Conservation (phyloP, 306 rosid genomes). For the Canavalia ensiformis region DNA sequence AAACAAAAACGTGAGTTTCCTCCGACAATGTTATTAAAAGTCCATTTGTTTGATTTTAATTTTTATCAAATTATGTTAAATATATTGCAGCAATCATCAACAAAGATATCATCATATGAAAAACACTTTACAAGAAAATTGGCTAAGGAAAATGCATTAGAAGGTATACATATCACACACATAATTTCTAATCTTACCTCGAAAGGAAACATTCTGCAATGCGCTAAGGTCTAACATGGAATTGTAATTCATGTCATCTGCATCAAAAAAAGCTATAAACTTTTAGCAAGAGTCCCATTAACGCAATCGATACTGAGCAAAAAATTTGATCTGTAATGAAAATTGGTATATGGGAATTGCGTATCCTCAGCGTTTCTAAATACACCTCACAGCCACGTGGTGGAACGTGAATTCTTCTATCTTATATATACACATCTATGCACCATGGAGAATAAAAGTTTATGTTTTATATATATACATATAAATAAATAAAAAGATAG, state of each 20-base stretch:
- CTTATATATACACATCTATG: no score
- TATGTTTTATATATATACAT: no score
- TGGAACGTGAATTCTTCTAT: background rate
- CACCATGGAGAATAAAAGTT: no score
- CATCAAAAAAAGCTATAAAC: slow-evolving; percentile 21
- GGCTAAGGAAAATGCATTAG: background rate
- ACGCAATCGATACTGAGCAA: slow-evolving; percentile 26
- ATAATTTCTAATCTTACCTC: slow-evolving; percentile 21
- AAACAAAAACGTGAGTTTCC: no score
- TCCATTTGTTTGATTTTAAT: slow-evolving; percentile 4
- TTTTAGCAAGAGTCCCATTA: background rate
- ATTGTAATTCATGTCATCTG: slow-evolving; percentile 14
- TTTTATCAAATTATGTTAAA: background rate
- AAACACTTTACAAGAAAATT: background rate
- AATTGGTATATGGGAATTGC: slow-evolving; percentile 13
- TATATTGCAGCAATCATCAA: background rate
- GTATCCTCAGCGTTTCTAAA: background rate
- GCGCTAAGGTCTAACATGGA: background rate
- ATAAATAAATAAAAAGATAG: no score
- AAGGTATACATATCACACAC: background rate
- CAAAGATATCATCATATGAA: slow-evolving; percentile 5
- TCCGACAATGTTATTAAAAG: no score
- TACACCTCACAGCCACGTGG: slow-evolving; percentile 45
- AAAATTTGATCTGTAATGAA: background rate
- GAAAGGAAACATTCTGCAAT: background rate